Base-by-base conservation (phyloP, 352 stramenopile genomes). In the Pythium apleroticum region DNA sequence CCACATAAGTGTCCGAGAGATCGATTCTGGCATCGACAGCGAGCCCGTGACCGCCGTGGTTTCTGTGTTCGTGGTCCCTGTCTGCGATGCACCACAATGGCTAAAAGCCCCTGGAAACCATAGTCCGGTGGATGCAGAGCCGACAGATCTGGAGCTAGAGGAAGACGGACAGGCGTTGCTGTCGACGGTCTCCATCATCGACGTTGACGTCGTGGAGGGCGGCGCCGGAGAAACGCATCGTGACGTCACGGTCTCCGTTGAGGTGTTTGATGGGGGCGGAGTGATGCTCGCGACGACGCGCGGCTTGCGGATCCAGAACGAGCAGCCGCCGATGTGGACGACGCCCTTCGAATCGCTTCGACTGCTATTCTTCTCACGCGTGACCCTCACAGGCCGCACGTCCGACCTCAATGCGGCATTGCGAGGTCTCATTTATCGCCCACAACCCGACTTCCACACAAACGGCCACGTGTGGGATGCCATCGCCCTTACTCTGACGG, bases 41-140 rank as follows among this genome's bases (percentile, higher is more conserved):
- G 56, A 61, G 6, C 19, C 60, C 12, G 49, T 24, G 9, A 58
- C 54, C 1, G 49, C 56, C 3, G 59, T 57, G 7, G 49, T 89
- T 17, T 76, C 71, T 15, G 46, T 90, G 12, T 79, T 74, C 52
- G 71, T 90, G 27, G 14, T 63, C 1, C 73, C 79, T n/a, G 68
- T 82, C n/a, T 92, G 81, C 31, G 80, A 92, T 55, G 63, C 75
- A 7, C 77, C 81, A 1, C 49, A 45, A 10, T 92, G 81, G 81
- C 45, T 19, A 28, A 52, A 7, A 30, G 14, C 9, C 11, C 7
- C 4, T 22, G 35, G 12, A n/a, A 33, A 35, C 20, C 53, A 50
- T 6, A 25, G 8, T 6, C 8, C 41, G n/a, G 25, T 3, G 19
- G 19, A 35, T 5, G 14, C 14, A 4, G 48, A 49, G 15, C 33